Base-by-base conservation (phyloP, 2,329 filamentous ascomycete genomes). In the Penicillium expansum region DNA sequence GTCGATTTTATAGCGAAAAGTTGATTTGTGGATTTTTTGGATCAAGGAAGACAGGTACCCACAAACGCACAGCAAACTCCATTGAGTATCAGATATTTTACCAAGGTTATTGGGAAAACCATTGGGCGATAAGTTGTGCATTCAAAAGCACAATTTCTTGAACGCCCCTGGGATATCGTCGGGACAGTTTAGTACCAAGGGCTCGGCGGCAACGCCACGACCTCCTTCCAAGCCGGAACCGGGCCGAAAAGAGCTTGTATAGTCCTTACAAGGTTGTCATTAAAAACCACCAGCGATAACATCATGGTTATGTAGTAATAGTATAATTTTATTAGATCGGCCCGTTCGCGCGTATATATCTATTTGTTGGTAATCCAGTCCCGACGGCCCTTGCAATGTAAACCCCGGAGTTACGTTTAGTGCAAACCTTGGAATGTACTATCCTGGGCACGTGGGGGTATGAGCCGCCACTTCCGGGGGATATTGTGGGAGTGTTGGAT, bases 331-430 rank as follows among this genome's bases (percentile, higher is more conserved):
- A 16, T 30, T 33, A 16, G 11, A 11, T 41, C 16, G 10, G 11
- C 16, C 18, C 16, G 32, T 22, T 47, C 1, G 3, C 20, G 41
- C 11, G n/a, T n/a, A 37, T 33, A 20, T 33, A 20, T 38, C 8
- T 30, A 29, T 53, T 53, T 39, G 27, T 39, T 16, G 11, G 32
- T 27, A 30, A n/a, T 35, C 8, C 16, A 18, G 30, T 8, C 24
- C 18, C 13, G 38, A 33, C 29, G 4, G 13, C 13, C 39, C 7
- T 35, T 32, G 22, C 27, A 11, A 37, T 38, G 14, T 37, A 27
- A 32, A 41, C 20, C 51, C 52, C 52, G 52, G 52, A 41, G 29
- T 48, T 54, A 41, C 35, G 35, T 54, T 54, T 54, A 54, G 35
- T 41, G 20, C 35, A 33, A 22, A 29, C 27, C 27, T 29, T 9